Percentiles rank a stretch among this genome's conserved stretches.
These are phyloP conservation scores for Stenocarpella maydis DNA, from an alignment of 2,329 filamentous ascomycete species.

Conservation along the genomic window DNA sequence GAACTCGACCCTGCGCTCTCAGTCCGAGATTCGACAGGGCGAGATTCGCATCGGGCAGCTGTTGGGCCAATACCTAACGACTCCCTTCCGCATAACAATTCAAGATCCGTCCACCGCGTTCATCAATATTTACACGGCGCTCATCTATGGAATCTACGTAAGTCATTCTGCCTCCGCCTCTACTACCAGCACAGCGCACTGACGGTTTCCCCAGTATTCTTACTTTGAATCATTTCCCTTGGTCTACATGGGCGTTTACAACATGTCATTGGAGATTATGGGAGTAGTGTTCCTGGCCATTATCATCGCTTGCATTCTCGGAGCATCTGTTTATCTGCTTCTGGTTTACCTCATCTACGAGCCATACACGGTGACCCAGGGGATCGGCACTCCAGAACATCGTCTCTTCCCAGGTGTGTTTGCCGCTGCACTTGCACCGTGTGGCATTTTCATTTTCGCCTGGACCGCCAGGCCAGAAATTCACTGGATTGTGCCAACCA, in stretches of 20 bases:
- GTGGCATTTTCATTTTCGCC: slow-evolving; percentile 67
- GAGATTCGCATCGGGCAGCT: background rate
- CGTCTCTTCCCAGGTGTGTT: background rate
- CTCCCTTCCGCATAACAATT: background rate
- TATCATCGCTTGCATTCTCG: background rate
- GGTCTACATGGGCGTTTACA: background rate
- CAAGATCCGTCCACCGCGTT: background rate
- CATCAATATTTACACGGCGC: background rate
- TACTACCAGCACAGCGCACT: background rate
- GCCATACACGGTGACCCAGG: background rate
- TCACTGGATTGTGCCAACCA: slow-evolving; percentile 64
- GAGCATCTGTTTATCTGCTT: background rate
- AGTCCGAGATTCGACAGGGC: background rate
- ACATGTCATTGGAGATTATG: background rate
- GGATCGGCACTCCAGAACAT: background rate
- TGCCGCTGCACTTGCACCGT: background rate
- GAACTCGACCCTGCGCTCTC: background rate
- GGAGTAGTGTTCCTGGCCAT: background rate
- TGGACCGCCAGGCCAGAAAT: slow-evolving; percentile 66
- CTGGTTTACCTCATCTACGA: background rate
- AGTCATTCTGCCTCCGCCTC: background rate
- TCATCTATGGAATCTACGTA: background rate
- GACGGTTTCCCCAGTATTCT: background rate
- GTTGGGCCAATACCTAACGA: background rate
- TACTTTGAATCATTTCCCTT: background rate